Percentiles rank a stretch among this genome's conserved stretches.
These are phyloP conservation scores for Pythium phragmiticola DNA, from an alignment of 352 stramenopile species.

Conservation along the genomic window DNA sequence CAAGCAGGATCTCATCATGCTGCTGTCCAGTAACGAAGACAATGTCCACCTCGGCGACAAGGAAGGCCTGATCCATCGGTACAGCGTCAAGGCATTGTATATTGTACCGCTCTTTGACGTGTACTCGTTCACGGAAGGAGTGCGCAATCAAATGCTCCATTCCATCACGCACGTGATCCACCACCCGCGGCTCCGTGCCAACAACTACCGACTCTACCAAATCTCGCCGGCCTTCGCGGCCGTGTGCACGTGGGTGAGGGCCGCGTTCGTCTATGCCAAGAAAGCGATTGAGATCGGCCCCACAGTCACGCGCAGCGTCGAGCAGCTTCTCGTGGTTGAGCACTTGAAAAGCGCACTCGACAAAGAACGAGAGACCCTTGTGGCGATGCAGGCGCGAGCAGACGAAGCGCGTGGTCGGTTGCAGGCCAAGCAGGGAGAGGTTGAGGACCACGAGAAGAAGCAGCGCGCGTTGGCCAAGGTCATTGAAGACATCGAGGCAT, in stretches of 20 bases:
- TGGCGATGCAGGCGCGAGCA: constrained; percentile 22
- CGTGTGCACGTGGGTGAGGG: constrained; percentile 69
- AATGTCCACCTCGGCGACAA: constrained; percentile 79
- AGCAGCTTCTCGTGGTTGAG: constrained; percentile 58
- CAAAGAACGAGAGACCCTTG: constrained; percentile 29
- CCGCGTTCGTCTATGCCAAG: constrained; percentile 68
- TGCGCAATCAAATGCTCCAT: constrained; percentile 55
- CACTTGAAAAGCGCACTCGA: constrained; percentile 32
- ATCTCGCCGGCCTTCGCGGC: constrained; percentile 63
- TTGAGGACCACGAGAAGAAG: constrained; percentile 26
- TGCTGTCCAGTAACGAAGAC: constrained; percentile 77
- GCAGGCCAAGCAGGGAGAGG: constrained; percentile 19
- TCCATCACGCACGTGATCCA: constrained; percentile 70
- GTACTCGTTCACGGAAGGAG: constrained; percentile 75
- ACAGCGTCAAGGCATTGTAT: constrained; percentile 77
- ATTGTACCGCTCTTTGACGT: constrained; percentile 76
- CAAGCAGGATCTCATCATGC: constrained; percentile 55
- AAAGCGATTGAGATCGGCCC: constrained; percentile 67
- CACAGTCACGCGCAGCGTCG: constrained; percentile 50
- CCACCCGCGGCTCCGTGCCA: constrained; percentile 61
- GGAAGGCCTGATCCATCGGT: constrained; percentile 77
- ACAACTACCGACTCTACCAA: constrained; percentile 59
- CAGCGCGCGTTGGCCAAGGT: constrained; percentile 46
- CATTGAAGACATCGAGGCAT: constrained; percentile 59
- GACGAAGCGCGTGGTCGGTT: constrained; percentile 21